Conservation (phyloP, 257 asterid genomes). For the Gynochthodes officinalis region DNA sequence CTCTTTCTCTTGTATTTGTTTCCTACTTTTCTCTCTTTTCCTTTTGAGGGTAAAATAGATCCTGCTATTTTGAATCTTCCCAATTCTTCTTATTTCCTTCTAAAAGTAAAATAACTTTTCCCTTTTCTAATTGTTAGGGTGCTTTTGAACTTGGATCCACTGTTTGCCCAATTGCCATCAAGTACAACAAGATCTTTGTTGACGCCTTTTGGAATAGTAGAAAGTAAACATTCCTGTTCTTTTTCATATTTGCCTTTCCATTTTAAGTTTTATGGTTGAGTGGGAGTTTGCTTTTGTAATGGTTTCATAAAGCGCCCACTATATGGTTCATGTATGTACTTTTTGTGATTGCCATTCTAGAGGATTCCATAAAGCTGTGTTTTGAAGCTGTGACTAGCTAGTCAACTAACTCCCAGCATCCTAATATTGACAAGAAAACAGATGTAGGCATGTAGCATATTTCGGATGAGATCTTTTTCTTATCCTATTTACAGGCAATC, state of each 20-base stretch:
- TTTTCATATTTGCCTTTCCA: background rate
- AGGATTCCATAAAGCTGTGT: background rate
- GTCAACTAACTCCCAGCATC: background rate
- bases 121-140: constrained; percentile 54
- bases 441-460: background rate
- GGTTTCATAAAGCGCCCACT: background rate
- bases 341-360: background rate
- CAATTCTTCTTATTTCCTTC: too few relatives aligned
- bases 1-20: background rate
- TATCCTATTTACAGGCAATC: constrained; percentile 65
- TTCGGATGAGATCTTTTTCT: background rate
- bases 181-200: constrained; percentile 94
- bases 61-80: background rate
- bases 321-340: background rate
- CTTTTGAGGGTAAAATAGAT: background rate
- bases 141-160: constrained; percentile 95
- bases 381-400: background rate
- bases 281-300: background rate
- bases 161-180: constrained; percentile 95
- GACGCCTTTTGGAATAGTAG: constrained; percentile 98
- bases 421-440: background rate
- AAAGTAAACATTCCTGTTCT: constrained; percentile 36
- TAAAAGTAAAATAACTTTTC: background rate
- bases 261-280: background rate
- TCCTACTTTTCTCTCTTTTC: background rate